Conservation (phyloP, 768 basidiomycete species). For the Russula abietina region DNA sequence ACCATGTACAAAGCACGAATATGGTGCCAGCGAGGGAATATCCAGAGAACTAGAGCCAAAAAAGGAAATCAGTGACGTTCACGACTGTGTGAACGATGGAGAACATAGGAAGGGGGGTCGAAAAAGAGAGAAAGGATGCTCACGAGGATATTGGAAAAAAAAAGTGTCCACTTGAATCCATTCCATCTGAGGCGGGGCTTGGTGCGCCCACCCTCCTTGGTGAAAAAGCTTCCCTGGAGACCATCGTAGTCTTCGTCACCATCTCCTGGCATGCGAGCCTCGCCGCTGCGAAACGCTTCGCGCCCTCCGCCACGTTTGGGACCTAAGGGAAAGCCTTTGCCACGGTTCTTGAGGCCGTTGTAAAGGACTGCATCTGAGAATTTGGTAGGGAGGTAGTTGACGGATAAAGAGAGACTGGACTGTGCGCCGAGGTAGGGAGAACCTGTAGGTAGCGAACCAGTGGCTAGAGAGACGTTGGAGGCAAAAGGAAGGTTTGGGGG, state of each 20-base stretch:
- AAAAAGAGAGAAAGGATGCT: slow-evolving; percentile 26
- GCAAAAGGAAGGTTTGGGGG: slow-evolving; percentile 40
- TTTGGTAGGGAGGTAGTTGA: slow-evolving; percentile 74
- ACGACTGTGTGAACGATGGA: background rate
- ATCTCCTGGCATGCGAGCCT: slow-evolving; percentile 36
- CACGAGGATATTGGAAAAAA: slow-evolving; percentile 56
- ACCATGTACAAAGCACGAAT: slow-evolving; percentile 67
- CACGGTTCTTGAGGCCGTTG: slow-evolving; percentile 39
- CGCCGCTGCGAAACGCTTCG: slow-evolving; percentile 45
- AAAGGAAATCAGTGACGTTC: slow-evolving; percentile 3
- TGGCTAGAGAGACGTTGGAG: slow-evolving; percentile 26
- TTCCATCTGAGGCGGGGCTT: slow-evolving; percentile 62
- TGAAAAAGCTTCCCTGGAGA: slow-evolving; percentile 36
- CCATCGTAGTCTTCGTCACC: slow-evolving; percentile 38
- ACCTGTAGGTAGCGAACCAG: slow-evolving; percentile 18
- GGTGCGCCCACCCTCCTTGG: slow-evolving; percentile 35
- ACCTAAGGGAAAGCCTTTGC: slow-evolving; percentile 33
- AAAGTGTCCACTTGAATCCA: slow-evolving; percentile 77
- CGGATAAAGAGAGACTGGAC: slow-evolving; percentile 41
- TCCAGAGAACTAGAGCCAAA: slow-evolving; percentile 40
- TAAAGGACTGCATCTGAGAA: slow-evolving; percentile 48
- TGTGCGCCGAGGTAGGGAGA: slow-evolving; percentile 26
- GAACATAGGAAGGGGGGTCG: background rate
- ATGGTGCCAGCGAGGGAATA: slow-evolving; percentile 61
- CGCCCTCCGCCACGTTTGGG: slow-evolving; percentile 67